Percentiles rank a stretch among this genome's conserved stretches.
Conservation (phyloP, 805 yeast species). For the Metschnikowia picachoensis region DNA sequence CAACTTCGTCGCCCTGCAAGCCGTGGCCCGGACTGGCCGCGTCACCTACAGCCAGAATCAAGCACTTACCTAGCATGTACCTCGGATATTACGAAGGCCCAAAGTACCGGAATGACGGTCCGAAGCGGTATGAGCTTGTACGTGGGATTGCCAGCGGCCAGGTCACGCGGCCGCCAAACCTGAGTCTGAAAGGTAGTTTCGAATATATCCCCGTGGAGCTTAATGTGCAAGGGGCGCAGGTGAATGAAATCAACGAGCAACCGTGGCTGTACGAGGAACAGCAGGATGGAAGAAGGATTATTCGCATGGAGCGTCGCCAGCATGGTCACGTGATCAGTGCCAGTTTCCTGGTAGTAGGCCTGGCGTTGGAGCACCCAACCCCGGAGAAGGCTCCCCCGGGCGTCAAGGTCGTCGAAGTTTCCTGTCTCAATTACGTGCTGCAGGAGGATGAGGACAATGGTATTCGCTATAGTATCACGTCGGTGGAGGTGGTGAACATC, state of each 20-base stretch:
- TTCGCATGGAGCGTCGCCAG: slow-evolving; percentile 55
- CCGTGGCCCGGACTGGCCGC: neutral
- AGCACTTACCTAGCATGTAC: slow-evolving; percentile 2
- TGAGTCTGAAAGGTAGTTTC: slow-evolving; percentile 23
- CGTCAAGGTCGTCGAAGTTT: slow-evolving; percentile 53
- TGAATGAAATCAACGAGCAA: slow-evolving; percentile 48
- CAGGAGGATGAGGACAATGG: slow-evolving; percentile 23
- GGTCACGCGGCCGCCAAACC: slow-evolving; percentile 51
- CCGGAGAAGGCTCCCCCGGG: slow-evolving; percentile 36
- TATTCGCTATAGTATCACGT: slow-evolving; percentile 49
- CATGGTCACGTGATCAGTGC: slow-evolving; percentile 44
- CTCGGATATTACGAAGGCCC: slow-evolving; percentile 2
- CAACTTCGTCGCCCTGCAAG: slow-evolving; percentile 3
- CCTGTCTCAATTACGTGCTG: slow-evolving; percentile 49
- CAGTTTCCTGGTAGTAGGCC: slow-evolving; percentile 45
- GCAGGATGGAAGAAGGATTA: slow-evolving; percentile 51
- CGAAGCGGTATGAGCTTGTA: slow-evolving; percentile 38
- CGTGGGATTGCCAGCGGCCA: slow-evolving; percentile 58
- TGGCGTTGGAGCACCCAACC: slow-evolving; percentile 46
- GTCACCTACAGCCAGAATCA: neutral
- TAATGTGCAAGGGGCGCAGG: slow-evolving; percentile 41
- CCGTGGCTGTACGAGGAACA: slow-evolving; percentile 46
- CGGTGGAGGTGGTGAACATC: slow-evolving; percentile 63
- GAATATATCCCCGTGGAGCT: slow-evolving; percentile 46
- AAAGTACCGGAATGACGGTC: neutral